Base-by-base conservation (phyloP, 2,329 filamentous ascomycete species). In the Sclerotinia minor region DNA sequence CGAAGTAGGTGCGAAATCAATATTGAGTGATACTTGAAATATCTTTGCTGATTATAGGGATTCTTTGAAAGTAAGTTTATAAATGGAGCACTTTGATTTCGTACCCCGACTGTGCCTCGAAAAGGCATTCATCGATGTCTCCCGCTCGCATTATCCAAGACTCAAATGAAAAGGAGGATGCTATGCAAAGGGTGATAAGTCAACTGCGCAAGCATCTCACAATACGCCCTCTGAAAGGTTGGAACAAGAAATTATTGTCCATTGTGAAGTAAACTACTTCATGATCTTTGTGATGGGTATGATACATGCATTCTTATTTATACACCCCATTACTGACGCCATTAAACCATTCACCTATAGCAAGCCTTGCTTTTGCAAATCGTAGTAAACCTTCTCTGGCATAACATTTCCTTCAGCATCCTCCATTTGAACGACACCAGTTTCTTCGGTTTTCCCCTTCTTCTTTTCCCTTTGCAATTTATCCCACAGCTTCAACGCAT, bases 311-410 rank as follows among this genome's bases (percentile, higher is more conserved):
- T 21, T 38, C 59, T 61, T 11, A 50, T 61, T n/a, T 50, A 63
- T 50, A 63, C 45, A 50, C n/a, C 45, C 44, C 45, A 41, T n/a
- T 19, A 63, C 15, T 9, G 45, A 38, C 59, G 29, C 49, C 49
- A 64, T 55, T 32, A 41, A 29, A 7, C 41, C 24, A 65, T 59
- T 13, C n/a, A 29, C 67, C 67, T 76, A 95, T 72, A 96, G 81
- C 76, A 97, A 83, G 45, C 94, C 94, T 78, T 96, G 92, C 81
- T 96, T 96, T 79, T 92, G 91, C 79, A 98, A 80, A 84, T 99
- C 95, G 72, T 94, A 89, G 79, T 97, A 99, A 66, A 99, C 94
- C 84, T 97, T 96, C 81, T 97, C 93, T 0, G 96, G 95, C 95
- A 99, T 99, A 68, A 99, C 95, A 76, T 99, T 98, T 58, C 95